Evolutionary conservation across 2,329 filamentous ascomycete genomes (phyloP).

Genomic region (Fusarium tricinctum): DNA sequence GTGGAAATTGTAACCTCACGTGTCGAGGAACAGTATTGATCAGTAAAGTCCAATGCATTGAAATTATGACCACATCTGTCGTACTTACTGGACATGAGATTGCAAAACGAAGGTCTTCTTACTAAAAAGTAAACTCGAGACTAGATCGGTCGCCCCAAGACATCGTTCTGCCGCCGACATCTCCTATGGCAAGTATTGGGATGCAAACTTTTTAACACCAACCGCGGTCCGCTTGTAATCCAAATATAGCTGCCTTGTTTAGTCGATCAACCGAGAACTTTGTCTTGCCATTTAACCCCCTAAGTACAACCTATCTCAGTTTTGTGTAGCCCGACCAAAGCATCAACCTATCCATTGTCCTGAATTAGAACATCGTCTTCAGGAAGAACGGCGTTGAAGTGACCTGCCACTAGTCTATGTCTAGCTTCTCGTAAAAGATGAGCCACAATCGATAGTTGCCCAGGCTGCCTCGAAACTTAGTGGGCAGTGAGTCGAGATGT

Average conservation of each 20-base stretch:
- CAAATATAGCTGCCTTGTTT: conserved; percentile 55
- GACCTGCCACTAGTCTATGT: conserved; percentile 55
- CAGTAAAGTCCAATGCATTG: no score
- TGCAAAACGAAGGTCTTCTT: not conserved
- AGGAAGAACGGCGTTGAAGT: conserved; percentile 57
- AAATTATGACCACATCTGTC: no score
- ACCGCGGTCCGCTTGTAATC: conserved; percentile 43
- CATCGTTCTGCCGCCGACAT: not conserved
- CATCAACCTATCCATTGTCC: conserved; percentile 54
- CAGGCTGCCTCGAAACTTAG: conserved; percentile 50
- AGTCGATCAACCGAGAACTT: conserved; percentile 53
- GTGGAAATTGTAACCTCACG: not conserved
- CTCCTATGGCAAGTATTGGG: no score
- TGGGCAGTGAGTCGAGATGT: conserved; percentile 55
- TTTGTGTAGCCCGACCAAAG: conserved; percentile 51
- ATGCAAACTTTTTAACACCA: conserved; percentile 32
- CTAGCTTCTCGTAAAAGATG: conserved; percentile 47
- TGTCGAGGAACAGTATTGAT: no score
- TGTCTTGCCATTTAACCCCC: conserved; percentile 54
- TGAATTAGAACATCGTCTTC: conserved; percentile 52
- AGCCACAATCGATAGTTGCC: conserved; percentile 50
- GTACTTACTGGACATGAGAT: no score
- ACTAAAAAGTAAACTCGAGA: conserved; percentile 7
- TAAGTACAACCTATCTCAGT: conserved; percentile 54
- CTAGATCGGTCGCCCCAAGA: conserved; percentile 23